Base-by-base conservation (phyloP, 768 basidiomycete genomes). In the Tulasnella sp. region DNA sequence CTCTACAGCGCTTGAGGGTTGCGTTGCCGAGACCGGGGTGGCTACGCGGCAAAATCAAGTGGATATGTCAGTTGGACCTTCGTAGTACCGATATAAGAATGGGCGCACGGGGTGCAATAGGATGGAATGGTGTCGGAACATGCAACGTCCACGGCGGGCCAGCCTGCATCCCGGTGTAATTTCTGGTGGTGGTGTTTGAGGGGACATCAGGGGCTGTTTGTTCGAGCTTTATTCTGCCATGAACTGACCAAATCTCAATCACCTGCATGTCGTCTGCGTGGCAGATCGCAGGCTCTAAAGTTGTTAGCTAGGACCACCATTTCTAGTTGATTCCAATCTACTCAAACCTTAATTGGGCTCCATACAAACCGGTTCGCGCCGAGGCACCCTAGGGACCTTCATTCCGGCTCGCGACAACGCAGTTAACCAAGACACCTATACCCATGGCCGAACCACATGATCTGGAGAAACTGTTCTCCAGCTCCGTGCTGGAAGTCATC, bases 381-480 rank as follows among this genome's bases (percentile, higher is more conserved):
- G 22, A n/a, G 22, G n/a, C 19, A 49, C 49, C 49, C 49, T 49
- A 49, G 49, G 22, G 22, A 49, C 49, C 49, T 49, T 7, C 49
- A n/a, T 19, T 19, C 19, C 49, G 8, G 49, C 22, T n/a, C 22
- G n/a, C 22, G 11, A n/a, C 49, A 7, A 49, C 49, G 49, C 49
- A 19, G 19, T 34, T 17, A 34, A 19, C 25, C 58, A 29, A 5
- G 12, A 64, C 29, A 34, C 58, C 49, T 49, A 49, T 22, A 22
- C 49, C 0, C 58, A 64, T 64, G 58, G 58, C 58, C 8, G 58
- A 64, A 17, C 29, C 58, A 2, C 58, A 64, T 34, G 52, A 39
- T 40, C 5, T 74, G 7, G 73, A 74, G 37, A 42, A 74, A 9
- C 9, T 74, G 2, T 74, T 74, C 39, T 34, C 73, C n/a, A n/a